Percentiles rank a stretch among this genome's conserved stretches.
Evolutionary conservation across 73 alveolate genomes (phyloP).

Genomic region (Tetrahymena thermophila): DNA sequence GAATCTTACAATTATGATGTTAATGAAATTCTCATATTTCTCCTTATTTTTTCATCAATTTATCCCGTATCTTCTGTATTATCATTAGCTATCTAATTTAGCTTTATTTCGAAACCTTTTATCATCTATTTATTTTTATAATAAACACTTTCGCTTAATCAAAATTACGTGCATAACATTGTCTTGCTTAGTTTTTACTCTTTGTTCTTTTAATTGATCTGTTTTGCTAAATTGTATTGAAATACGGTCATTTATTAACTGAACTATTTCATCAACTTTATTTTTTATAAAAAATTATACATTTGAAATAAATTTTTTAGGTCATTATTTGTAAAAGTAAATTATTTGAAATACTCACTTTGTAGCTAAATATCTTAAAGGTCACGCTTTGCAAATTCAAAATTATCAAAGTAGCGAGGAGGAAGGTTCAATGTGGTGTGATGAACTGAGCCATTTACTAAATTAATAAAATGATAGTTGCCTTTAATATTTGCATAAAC

Average conservation of each 20-base stretch:
- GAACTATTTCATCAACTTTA: background rate
- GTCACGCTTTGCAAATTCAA: background rate
- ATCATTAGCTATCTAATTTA: background rate
- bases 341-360: background rate
- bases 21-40: background rate
- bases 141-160: background rate
- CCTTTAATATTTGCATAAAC: background rate
- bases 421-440: background rate
- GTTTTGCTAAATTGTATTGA: background rate
- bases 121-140: background rate
- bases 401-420: background rate
- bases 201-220: background rate
- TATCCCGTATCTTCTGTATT: background rate
- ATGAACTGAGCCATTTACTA: background rate
- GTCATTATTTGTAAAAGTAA: background rate
- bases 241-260: background rate
- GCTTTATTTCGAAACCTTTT: background rate
- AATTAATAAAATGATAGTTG: background rate
- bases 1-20: background rate
- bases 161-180: background rate
- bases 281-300: background rate
- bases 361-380: background rate
- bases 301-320: no score
- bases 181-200: background rate
- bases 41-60: background rate